Base-by-base conservation (phyloP, 2,329 filamentous ascomycete genomes). In the Epicoccum sorghinum region DNA sequence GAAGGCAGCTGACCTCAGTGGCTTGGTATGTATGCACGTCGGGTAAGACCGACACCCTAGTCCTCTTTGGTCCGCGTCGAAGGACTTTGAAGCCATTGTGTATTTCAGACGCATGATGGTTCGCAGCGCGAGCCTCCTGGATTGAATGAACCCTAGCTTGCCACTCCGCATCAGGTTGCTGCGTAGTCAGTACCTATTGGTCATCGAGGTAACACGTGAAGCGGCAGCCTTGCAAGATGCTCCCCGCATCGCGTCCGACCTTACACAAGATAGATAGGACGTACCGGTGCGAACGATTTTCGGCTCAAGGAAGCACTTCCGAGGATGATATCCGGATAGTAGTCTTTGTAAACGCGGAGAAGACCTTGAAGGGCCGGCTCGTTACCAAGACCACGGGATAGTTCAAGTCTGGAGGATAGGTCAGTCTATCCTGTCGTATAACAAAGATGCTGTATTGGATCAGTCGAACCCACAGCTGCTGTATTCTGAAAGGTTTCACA, bases 291-390 rank as follows among this genome's bases (percentile, higher is more conserved):
- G 50, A 75, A 72, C 18, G 74, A 75, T 30, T 71, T 69, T 39
- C 71, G 68, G 63, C 62, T 74, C 35, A 65, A 70, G 27, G 85
- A 83, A 4, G 84, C 79, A 59, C 89, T 88, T 22, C 88, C 89
- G 12, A 93, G 83, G 55, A 96, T 90, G 49, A 96, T 90, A 70
- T 96, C 91, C 0, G 91, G 91, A 66, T 93, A 96, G 73, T 93
- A 96, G 70, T 93, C 91, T 70, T 95, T 95, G 78, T 88, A 96
- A n/a, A 93, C 86, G 50, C 89, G 84, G 44, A 96, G 78, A 14
- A 96, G 79, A 3, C 89, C 89, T 33, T 89, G 81, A 32, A 96
- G 78, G 46, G 86, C 83, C 43, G 88, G 88, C 51, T 96, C 91
- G 66, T 89, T 89, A 14, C 78, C 78, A 13, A 78, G 71, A 60